Evolutionary conservation across 1,139 yeast genomes (phyloP).

Genomic region (Sugiyamaella castrensis): DNA sequence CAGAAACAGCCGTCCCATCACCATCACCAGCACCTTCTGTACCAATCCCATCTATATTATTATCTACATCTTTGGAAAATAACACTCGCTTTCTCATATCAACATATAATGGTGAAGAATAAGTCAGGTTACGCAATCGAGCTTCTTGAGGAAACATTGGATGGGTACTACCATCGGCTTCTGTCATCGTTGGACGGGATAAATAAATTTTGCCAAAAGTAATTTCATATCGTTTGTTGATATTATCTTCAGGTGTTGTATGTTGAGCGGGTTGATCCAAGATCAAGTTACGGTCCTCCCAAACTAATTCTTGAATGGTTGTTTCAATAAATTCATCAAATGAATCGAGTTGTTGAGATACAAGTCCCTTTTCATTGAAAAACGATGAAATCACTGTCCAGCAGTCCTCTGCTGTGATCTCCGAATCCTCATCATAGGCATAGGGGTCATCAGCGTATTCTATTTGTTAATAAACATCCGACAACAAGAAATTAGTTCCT

Average conservation of each 20-base stretch:
- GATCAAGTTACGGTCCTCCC: constrained; percentile 92
- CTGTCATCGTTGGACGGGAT: constrained; percentile 97
- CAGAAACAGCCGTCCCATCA: constrained; percentile 37
- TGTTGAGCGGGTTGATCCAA: constrained; percentile 98
- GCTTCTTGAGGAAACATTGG: constrained; percentile 99
- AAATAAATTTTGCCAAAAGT: constrained; percentile 95
- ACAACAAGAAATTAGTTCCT: no score
- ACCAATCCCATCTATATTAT: constrained; percentile 26
- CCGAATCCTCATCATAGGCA: constrained; percentile 58
- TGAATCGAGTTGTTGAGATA: constrained; percentile 96
- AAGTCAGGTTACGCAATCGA: constrained; percentile 89
- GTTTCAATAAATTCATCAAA: constrained; percentile 97
- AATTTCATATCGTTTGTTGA: constrained; percentile 89
- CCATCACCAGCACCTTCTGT: constrained; percentile 45
- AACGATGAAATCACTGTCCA: constrained; percentile 98
- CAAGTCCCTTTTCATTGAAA: constrained; percentile 94
- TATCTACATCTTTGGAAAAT: constrained; percentile 67
- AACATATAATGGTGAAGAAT: constrained; percentile 92
- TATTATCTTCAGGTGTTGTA: constrained; percentile 82
- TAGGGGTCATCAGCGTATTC: constrained; percentile 10
- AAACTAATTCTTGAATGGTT: constrained; percentile 91
- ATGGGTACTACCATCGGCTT: constrained; percentile 99
- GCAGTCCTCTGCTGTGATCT: constrained; percentile 96
- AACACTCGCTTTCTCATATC: constrained; percentile 92
- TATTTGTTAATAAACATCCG: constrained; percentile 13